phyloP scores from a whole-genome alignment of 169 alveolate species.

The Pseudocohnilembus persalinus region DNA sequence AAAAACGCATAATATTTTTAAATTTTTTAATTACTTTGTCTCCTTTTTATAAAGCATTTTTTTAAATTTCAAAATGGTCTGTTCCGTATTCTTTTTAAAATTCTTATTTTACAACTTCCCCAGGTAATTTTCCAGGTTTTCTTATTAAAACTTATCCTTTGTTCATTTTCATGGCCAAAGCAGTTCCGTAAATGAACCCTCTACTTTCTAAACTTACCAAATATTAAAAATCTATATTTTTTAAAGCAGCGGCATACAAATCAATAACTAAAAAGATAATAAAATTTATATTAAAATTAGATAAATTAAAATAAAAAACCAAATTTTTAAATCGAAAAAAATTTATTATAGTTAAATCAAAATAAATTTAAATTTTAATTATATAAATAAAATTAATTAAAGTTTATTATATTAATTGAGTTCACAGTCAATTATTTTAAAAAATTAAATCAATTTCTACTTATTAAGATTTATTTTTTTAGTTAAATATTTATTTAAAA shows the following conservation, averaged over 20 bases:
- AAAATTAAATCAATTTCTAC: no score
- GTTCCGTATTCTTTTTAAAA: slow-evolving; percentile 58
- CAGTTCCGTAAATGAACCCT: slow-evolving; percentile 70
- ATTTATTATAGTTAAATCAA: no score
- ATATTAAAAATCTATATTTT: slow-evolving; percentile 42
- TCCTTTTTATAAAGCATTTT: slow-evolving; percentile 36
- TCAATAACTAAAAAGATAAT: slow-evolving; percentile 23
- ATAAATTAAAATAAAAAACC: no score
- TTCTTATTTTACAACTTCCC: slow-evolving; percentile 36
- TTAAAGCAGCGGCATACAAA: slow-evolving; percentile 19
- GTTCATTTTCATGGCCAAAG: slow-evolving; percentile 36
- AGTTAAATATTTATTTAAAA: no score
- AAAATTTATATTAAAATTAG: no score
- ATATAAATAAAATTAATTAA: no score
- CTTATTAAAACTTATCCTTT: slow-evolving; percentile 63
- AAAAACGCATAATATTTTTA: no score
- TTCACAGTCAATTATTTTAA: no score
- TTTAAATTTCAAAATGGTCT: slow-evolving; percentile 55
- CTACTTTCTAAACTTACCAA: slow-evolving; percentile 66
- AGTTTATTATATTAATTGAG: no score
- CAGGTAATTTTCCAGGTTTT: slow-evolving; percentile 69
- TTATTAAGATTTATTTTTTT: no score
- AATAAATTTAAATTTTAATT: no score
- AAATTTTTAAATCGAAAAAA: no score
- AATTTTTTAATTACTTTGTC: neutral